Evolutionary conservation across 2,329 filamentous ascomycete species (phyloP).

Genomic region (Calonectria hongkongensis): DNA sequence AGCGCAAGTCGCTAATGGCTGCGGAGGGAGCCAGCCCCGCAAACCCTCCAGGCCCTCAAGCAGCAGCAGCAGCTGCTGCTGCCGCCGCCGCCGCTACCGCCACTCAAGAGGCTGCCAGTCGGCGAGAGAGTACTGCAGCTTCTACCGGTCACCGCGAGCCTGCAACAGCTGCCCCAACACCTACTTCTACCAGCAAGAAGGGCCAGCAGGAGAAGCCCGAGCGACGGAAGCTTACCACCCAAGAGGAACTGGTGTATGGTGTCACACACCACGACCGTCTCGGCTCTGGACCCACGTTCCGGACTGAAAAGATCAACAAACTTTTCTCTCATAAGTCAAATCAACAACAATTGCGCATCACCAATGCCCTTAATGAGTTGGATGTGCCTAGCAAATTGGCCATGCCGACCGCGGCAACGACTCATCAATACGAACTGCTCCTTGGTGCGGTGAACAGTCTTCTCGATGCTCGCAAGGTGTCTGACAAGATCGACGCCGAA

Average conservation of each 20-base stretch:
- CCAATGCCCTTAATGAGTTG: conserved; percentile 81
- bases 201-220: conserved; percentile 64
- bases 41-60: conserved; percentile 60
- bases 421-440: conserved; percentile 82
- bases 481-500: conserved; percentile 85
- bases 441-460: conserved; percentile 80
- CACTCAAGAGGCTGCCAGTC: conserved; percentile 59
- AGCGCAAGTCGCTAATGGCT: conserved; percentile 83
- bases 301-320: conserved; percentile 87
- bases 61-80: conserved; percentile 42
- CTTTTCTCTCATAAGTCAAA: conserved; percentile 85
- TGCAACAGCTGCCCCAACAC: conserved; percentile 56
- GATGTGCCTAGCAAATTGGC: conserved; percentile 81
- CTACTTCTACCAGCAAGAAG: conserved; percentile 71
- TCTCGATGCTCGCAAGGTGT: conserved; percentile 83
- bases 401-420: conserved; percentile 84
- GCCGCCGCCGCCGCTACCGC: conserved; percentile 55
- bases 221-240: conserved; percentile 82
- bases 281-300: conserved; percentile 90
- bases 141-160: conserved; percentile 63
- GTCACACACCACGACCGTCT: conserved; percentile 91
- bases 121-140: conserved; percentile 73
- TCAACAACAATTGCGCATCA: conserved; percentile 85
- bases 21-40: conserved; percentile 72
- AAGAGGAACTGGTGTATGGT: conserved; percentile 87